Evolutionary conservation across 139 green algal species (phyloP).

Genomic region (Haematococcus sp.): DNA sequence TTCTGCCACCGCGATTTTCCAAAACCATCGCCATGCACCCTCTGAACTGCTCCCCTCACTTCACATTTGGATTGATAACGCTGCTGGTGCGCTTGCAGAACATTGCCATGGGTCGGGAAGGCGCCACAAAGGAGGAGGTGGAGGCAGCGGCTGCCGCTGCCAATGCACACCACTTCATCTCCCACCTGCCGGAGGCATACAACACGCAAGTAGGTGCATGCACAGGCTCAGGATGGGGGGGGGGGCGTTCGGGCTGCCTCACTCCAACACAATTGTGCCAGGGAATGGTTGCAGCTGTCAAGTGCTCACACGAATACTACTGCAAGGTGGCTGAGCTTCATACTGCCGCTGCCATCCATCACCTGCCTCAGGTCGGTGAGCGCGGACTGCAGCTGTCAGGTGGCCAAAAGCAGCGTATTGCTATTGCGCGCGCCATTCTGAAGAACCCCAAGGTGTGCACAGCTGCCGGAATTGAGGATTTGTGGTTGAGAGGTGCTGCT

Average conservation of each 20-base stretch:
- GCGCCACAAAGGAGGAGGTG: slow-evolving; percentile 55
- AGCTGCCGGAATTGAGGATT: background rate
- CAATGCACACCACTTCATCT: slow-evolving; percentile 68
- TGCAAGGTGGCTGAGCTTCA: background rate
- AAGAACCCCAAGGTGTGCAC: slow-evolving; percentile 57
- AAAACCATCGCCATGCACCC: no score
- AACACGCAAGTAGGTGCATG: slow-evolving; percentile 46
- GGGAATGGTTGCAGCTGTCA: no score
- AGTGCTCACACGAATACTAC: no score
- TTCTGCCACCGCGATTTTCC: no score
- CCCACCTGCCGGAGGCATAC: slow-evolving; percentile 45
- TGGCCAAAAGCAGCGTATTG: slow-evolving; percentile 92
- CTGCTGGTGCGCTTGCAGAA: no score
- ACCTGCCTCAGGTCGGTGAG: slow-evolving; percentile 61
- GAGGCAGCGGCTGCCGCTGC: slow-evolving; percentile 64
- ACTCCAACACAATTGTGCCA: no score
- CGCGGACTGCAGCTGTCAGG: slow-evolving; percentile 45
- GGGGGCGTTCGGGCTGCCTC: background rate
- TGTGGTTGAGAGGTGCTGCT: no score
- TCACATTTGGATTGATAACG: no score
- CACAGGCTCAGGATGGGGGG: background rate
- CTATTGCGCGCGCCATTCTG: slow-evolving; percentile 90
- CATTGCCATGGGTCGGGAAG: slow-evolving; percentile 69
- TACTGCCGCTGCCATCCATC: background rate
- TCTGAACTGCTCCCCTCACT: no score